Evolutionary conservation across 306 rosid species (phyloP).

Genomic region (Cucurbita moschata): DNA sequence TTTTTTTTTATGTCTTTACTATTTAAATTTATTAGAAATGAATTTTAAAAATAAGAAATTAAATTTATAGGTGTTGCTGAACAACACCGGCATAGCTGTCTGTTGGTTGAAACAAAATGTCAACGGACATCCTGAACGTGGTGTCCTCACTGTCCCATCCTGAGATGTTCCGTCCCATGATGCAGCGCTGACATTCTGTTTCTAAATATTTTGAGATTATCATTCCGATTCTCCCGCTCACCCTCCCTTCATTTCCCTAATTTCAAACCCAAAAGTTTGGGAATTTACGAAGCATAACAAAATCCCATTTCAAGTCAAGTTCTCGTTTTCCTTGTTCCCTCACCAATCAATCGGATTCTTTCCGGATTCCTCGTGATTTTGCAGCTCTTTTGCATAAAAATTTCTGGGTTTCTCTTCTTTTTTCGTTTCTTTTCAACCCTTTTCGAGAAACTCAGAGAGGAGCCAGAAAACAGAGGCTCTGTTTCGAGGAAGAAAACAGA

Average conservation of each 20-base stretch:
- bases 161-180: not conserved
- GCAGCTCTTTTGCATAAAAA: not conserved
- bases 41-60: too few relatives aligned
- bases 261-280: too few relatives aligned
- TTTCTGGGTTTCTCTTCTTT: not conserved
- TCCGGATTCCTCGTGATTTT: not conserved
- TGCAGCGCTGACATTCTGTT: not conserved
- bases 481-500: not conserved
- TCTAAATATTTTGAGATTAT: not conserved
- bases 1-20: too few relatives aligned
- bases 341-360: not conserved
- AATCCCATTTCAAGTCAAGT: not conserved
- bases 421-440: not conserved
- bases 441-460: too few relatives aligned
- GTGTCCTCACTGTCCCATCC: not conserved
- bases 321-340: not conserved
- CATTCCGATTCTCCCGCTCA: not conserved
- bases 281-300: not conserved
- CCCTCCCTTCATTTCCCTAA: not conserved
- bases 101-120: not conserved
- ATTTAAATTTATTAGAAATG: too few relatives aligned
- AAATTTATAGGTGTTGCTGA: not conserved
- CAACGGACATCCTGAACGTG: slow-evolving; percentile 3
- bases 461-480: not conserved
- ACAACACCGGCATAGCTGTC: not conserved